Evolutionary conservation across 805 yeast species (phyloP).

Genomic region (Clavispora asparagi): DNA sequence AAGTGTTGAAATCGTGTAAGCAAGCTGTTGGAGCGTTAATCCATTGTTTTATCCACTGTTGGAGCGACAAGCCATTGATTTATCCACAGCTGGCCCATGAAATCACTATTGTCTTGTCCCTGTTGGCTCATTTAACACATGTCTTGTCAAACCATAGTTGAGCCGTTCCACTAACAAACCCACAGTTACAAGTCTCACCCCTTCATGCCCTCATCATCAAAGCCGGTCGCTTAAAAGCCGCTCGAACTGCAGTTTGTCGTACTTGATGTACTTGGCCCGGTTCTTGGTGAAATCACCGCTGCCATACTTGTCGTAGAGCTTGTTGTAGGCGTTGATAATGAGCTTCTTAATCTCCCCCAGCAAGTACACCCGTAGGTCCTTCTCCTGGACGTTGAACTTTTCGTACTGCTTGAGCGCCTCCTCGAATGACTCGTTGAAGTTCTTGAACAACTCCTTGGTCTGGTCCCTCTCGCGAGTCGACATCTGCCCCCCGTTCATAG

Average conservation of each 20-base stretch:
- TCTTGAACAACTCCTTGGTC: conserved; percentile 78
- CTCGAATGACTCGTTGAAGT: conserved; percentile 80
- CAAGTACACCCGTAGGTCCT: conserved; percentile 56
- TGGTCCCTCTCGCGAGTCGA: conserved; percentile 72
- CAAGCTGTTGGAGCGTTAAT: too few relatives aligned
- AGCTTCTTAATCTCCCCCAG: conserved; percentile 67
- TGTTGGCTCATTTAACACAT: too few relatives aligned
- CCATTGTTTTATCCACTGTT: too few relatives aligned
- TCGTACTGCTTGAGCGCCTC: conserved; percentile 64
- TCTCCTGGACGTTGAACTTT: conserved; percentile 61
- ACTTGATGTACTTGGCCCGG: conserved; percentile 64
- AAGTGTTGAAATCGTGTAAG: too few relatives aligned
- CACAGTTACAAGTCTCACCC: too few relatives aligned
- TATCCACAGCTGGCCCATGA: too few relatives aligned
- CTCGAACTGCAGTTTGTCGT: conserved; percentile 45
- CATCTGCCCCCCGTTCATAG: conserved; percentile 31
- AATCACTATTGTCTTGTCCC: too few relatives aligned
- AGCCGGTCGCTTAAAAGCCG: conserved; percentile 19
- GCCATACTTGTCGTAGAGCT: conserved; percentile 75
- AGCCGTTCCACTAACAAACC: too few relatives aligned
- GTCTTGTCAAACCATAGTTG: too few relatives aligned
- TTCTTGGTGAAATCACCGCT: conserved; percentile 69
- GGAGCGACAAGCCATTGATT: too few relatives aligned
- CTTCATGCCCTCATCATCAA: too few relatives aligned
- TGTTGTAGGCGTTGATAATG: conserved; percentile 77